Evolutionary conservation across 2,329 filamentous ascomycete species (phyloP), one percentile per base, ranked within the genome.

Genomic region (Alternaria arbusti): DNA sequence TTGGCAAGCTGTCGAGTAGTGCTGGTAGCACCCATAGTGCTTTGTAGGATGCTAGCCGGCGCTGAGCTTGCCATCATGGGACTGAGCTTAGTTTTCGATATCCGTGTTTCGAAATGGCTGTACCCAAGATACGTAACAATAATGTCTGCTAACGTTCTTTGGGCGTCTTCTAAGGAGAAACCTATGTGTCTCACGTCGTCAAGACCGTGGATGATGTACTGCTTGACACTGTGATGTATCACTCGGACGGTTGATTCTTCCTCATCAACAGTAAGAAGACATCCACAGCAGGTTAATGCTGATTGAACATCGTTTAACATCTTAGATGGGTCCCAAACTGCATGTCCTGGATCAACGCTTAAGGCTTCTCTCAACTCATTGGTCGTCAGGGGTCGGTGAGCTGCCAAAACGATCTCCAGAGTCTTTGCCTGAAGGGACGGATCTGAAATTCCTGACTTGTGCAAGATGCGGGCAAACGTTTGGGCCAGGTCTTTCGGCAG

Each of bases 341-440:
- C 46, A 49, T 80, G 64, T 2, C 80, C 79, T 6, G 76, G 74
- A 3, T 62, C 59, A 0, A 84, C 78, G 13, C 80, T 81, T 0
- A 82, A 54, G 6, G 80, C 80, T 70, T 83, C 81, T 17, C 74
- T 71, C 50, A 84, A 67, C 52, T 84, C 77, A 0, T 78, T 69
- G 0, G 52, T 64, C 0, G 74, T 77, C 8, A 84, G 59, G 0
- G 79, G 75, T 8, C 76, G 72, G 1, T 43, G 54, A 11, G 79
- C 78, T 0, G 66, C 71, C 1, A 68, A 54, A 1, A 84, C 25
- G 28, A 82, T 56, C 13, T 81, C 64, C 0, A 84, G 3, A 23
- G 63, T 5, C 13, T 65, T 49, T 80, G 75, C 15, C 74, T 76
- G 1, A 51, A 30, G 47, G 57, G 55, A 25, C 58, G 65, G 30